Base-by-base conservation (phyloP, 371 early-diverging fungal species). In the Rhizopus stolonifer region DNA sequence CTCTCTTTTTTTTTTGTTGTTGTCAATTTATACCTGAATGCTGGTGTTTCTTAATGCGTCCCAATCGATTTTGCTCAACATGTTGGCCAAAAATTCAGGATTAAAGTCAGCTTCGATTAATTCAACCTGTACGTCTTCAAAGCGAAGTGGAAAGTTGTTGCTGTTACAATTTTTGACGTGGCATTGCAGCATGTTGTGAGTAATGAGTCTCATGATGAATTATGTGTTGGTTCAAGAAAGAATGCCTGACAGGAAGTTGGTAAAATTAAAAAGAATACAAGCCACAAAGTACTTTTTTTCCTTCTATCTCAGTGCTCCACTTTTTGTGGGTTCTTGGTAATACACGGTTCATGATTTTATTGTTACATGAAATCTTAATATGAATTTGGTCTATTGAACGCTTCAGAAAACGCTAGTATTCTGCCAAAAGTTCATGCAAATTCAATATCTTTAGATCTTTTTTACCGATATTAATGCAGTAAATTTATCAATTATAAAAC, bases 111-210 rank as follows among this genome's bases (percentile, higher is more conserved):
- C 89, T 52, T 88, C 91, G 56, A 84, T 74, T 52, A 81, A 66
- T 66, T 94, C 94, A 9, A 95, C 74, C 64, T 91, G 85, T 9
- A 83, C 89, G 32, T 95, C 87, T 61, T 88, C 80, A 61, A 98
- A 82, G 33, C 79, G 79, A 38, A 98, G 83, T 14, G 98, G 98
- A 61, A 89, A 98, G 81, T 89, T 91, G 67, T 87, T 85, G 42
- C 81, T 77, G 40, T 78, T 85, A 83, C 98, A 98, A 76, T 87
- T 86, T 73, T 92, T 93, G 67, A 89, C 97, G 70, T 94, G 95
- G 88, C 98, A 98, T 78, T 93, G 92, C 46, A 98, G 84, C 94
- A 98, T 90, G 78, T 98, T 98, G 82, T 98, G 98, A 29, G 96
- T 95, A 44, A 98, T 83, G 61, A 98, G 88, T 72, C 96, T 79